Evolutionary conservation across 345 rosid species (phyloP).

Genomic region (thale cress (Arabidopsis thaliana)): DNA sequence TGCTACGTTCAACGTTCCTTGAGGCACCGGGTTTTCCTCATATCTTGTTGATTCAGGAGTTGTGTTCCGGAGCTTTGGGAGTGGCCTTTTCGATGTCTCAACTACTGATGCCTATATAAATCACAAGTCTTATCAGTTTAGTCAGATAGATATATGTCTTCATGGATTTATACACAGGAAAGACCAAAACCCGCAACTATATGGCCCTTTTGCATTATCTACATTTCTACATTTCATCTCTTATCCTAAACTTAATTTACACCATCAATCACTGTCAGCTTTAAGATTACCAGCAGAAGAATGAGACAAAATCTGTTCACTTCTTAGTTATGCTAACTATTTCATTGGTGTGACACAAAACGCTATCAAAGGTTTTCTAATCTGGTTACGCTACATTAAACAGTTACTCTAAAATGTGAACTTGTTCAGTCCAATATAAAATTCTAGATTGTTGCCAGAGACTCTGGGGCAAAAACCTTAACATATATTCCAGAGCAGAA

Average conservation of each 20-base stretch:
- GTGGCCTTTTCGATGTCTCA: slow-evolving; percentile 69
- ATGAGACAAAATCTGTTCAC: not conserved
- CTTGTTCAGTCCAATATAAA: not conserved
- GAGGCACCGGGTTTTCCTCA: slow-evolving; percentile 66
- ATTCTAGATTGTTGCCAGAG: not conserved
- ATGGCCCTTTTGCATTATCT: not conserved
- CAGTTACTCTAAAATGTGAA: not conserved
- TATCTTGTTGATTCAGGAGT: slow-evolving; percentile 60
- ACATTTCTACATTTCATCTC: not conserved
- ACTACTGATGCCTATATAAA: slow-evolving; percentile 63
- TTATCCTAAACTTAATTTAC: slow-evolving; percentile 3
- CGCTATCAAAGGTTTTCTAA: not conserved
- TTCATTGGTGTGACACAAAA: not conserved
- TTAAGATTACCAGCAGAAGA: not conserved
- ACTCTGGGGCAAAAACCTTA: not conserved
- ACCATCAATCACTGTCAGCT: not conserved
- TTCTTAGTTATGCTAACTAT: not conserved
- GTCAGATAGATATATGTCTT: not conserved
- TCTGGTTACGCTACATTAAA: not conserved
- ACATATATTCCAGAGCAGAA: not conserved
- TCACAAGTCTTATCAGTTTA: slow-evolving; percentile 2
- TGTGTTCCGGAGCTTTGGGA: slow-evolving; percentile 86
- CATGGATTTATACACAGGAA: not conserved
- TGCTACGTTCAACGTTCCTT: slow-evolving; percentile 73
- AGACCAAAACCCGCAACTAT: not conserved